Evolutionary conservation across 2,329 filamentous ascomycete species (phyloP), one percentile per base, ranked within the genome.

Genomic region (Penicillium janthinellum): DNA sequence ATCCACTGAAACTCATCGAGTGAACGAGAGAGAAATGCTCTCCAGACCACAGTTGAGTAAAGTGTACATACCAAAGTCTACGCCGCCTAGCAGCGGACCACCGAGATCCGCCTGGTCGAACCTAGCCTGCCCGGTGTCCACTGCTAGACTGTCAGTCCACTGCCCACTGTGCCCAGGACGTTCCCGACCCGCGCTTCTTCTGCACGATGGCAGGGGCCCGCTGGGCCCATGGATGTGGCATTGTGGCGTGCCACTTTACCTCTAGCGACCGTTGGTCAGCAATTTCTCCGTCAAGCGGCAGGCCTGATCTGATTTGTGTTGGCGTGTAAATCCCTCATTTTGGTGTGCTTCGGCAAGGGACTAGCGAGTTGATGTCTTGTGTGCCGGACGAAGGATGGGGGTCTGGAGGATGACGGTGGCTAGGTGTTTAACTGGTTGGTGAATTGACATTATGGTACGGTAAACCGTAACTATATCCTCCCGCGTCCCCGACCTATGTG

Each of bases 171-270:
- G 17, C 17, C 52, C 34, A 47, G 12, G 41, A n/a, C 41, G 39
- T 17, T 34, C 28, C 41, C 42, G 53, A 45, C 22, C 41, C 39
- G 49, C 49, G 34, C 35, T n/a, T 52, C 35, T 52, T 47, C 44
- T 47, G 44, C 44, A 47, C 44, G 48, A 35, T 35, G 48, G 48
- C 48, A 37, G 48, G 48, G 35, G 11, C 17, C 39, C 38, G 51
- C 35, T 31, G 48, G 35, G 17, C 17, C 39, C 38, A 57, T 52
- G 39, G 31, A 28, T 56, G 52, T 34, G 59, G 55, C 51, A 35
- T 52, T 56, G 52, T 34, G 59, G 55, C 55, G 49, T 52, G 35
- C 49, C 49, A 52, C 35, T 39, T 25, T 50, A 34, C 22, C 39
- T 17, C 44, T 45, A 48, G 38, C 49, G 48, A 50, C 48, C 22